Evolutionary conservation across 139 green algal species (phyloP).

Genomic region (Chlamydomonas eustigma): DNA sequence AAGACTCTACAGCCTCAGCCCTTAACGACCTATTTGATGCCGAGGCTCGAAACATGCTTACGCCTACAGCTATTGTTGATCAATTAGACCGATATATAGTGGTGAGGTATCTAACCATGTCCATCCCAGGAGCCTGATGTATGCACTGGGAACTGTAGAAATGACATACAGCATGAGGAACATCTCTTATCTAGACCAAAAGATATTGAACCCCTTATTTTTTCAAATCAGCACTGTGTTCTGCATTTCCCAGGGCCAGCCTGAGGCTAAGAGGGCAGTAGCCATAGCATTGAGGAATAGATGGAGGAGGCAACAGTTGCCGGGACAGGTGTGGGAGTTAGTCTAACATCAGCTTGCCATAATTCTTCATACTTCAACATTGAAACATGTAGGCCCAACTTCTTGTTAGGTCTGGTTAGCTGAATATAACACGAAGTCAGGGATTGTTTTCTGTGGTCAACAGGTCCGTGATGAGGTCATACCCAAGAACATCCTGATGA

Average conservation of each 20-base stretch:
- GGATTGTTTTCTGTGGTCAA: too few relatives aligned
- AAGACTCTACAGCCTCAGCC: neutral
- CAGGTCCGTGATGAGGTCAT: slow-evolving; percentile 70
- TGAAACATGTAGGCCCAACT: too few relatives aligned
- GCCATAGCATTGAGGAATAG: slow-evolving; percentile 92
- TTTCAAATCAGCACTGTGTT: too few relatives aligned
- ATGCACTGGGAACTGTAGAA: too few relatives aligned
- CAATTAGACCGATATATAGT: slow-evolving; percentile 84
- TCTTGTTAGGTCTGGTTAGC: too few relatives aligned
- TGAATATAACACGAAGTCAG: too few relatives aligned
- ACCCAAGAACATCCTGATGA: slow-evolving; percentile 85
- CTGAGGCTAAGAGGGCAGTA: slow-evolving; percentile 87
- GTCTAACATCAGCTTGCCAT: too few relatives aligned
- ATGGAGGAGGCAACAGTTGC: slow-evolving; percentile 74
- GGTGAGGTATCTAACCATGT: slow-evolving; percentile 25
- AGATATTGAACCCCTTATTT: too few relatives aligned
- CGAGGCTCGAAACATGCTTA: slow-evolving; percentile 17
- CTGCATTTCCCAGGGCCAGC: slow-evolving; percentile 36
- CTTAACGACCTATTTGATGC: neutral
- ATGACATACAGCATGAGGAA: too few relatives aligned
- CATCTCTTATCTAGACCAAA: too few relatives aligned
- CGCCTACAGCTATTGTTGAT: slow-evolving; percentile 36
- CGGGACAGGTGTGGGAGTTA: slow-evolving; percentile 2
- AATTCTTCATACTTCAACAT: too few relatives aligned
- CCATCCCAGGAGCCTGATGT: neutral